Conservation (phyloP, 2,329 filamentous ascomycete species). For the Lecanosticta acicola region DNA sequence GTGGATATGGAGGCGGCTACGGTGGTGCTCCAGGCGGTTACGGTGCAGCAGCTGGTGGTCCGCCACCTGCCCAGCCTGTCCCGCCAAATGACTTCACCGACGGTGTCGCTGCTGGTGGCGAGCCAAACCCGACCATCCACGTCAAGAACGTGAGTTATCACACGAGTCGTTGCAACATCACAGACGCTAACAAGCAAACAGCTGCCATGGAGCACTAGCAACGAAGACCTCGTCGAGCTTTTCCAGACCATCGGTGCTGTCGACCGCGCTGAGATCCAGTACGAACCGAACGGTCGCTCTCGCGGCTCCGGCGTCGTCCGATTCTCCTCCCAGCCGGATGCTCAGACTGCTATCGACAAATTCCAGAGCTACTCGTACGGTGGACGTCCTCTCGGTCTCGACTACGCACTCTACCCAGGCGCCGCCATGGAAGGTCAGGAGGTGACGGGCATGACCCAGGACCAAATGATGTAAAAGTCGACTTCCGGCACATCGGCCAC, state of each 20-base stretch:
- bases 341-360: slow-evolving; percentile 90
- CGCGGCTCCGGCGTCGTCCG: slow-evolving; percentile 94
- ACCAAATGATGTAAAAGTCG: slow-evolving; percentile 79
- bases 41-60: slow-evolving; percentile 33
- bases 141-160: slow-evolving; percentile 82
- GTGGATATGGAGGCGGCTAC: slow-evolving; percentile 40
- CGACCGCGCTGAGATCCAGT: slow-evolving; percentile 97
- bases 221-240: slow-evolving; percentile 91
- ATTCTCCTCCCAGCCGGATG: slow-evolving; percentile 76
- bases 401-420: slow-evolving; percentile 83
- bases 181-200: slow-evolving; percentile 38
- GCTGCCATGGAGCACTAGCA: slow-evolving; percentile 98
- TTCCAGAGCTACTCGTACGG: slow-evolving; percentile 98
- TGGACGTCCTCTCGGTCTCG: slow-evolving; percentile 84
- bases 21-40: slow-evolving; percentile 30
- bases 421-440: slow-evolving; percentile 80
- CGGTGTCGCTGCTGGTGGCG: slow-evolving; percentile 78
- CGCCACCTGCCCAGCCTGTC: slow-evolving; percentile 43
- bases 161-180: slow-evolving; percentile 13
- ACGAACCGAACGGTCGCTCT: slow-evolving; percentile 92
- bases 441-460: slow-evolving; percentile 70
- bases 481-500: neutral
- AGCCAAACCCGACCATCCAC: slow-evolving; percentile 79
- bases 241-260: slow-evolving; percentile 98
- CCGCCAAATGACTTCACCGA: slow-evolving; percentile 87